Conservation (phyloP, 306 rosid genomes). For the Acacia crassicarpa region DNA sequence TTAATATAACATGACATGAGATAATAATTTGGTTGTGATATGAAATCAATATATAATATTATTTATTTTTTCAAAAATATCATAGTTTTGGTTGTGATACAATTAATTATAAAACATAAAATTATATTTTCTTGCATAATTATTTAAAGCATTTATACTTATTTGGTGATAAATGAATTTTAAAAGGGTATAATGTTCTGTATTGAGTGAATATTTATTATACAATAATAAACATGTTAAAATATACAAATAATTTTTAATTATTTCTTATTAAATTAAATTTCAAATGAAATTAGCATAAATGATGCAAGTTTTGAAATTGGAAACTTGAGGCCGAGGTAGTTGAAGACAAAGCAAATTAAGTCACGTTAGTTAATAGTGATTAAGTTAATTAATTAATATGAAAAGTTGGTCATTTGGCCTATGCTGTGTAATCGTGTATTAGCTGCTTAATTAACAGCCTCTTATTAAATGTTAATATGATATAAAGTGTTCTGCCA, state of each 20-base stretch:
- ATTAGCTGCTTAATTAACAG: background rate
- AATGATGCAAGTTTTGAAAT: background rate
- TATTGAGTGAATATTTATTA: too few relatives aligned
- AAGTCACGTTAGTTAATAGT: background rate
- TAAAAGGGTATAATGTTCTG: too few relatives aligned
- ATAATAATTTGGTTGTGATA: background rate
- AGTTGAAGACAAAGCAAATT: conserved; percentile 23
- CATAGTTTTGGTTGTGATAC: background rate
- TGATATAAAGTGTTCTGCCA: background rate
- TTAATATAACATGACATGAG: background rate
- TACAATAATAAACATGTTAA: too few relatives aligned
- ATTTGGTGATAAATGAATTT: too few relatives aligned
- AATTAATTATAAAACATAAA: too few relatives aligned
- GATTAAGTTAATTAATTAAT: background rate
- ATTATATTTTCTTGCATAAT: too few relatives aligned
- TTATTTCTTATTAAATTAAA: too few relatives aligned
- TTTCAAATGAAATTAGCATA: too few relatives aligned
- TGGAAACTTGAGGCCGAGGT: conserved; percentile 7
- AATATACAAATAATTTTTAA: too few relatives aligned
- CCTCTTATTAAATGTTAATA: background rate
- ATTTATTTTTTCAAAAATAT: too few relatives aligned
- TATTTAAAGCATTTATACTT: too few relatives aligned
- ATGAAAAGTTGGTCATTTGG: background rate
- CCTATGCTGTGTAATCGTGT: background rate
- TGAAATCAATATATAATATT: too few relatives aligned